Conservation (phyloP, 2,329 filamentous ascomycete genomes). For the Nemania diffusa region DNA sequence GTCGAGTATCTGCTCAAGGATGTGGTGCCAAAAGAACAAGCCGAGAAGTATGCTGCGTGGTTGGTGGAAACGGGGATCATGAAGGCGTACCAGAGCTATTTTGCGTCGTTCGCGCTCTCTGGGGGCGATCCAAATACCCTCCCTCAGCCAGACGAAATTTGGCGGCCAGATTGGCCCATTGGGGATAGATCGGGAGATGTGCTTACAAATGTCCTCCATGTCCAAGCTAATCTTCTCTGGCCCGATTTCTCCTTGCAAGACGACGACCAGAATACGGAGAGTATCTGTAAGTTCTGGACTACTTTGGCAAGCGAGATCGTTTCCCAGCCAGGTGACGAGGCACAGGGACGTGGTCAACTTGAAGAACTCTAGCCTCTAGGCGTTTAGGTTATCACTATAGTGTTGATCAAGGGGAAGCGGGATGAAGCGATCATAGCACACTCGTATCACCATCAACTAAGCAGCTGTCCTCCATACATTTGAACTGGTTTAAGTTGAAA, state of each 20-base stretch:
- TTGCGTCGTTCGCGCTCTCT: not conserved
- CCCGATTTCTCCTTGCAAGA: not conserved
- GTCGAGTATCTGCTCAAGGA: too few species aligned
- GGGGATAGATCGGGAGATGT: not conserved
- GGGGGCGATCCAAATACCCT: not conserved
- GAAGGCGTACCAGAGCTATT: not conserved
- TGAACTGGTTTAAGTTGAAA: too few species aligned
- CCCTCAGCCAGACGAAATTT: not conserved
- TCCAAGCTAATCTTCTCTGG: not conserved
- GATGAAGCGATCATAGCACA: too few species aligned
- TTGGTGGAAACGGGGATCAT: not conserved
- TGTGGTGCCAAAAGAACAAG: not conserved
- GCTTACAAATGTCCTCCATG: not conserved
- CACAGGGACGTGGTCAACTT: too few species aligned
- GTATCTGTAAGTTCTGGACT: not conserved
- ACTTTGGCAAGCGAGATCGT: too few species aligned
- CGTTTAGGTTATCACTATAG: too few species aligned
- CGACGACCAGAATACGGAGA: not conserved
- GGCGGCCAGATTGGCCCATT: too few species aligned
- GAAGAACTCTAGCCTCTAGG: too few species aligned
- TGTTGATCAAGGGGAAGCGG: too few species aligned
- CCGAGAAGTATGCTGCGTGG: not conserved
- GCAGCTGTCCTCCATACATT: too few species aligned
- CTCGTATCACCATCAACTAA: too few species aligned
- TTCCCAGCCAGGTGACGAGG: too few species aligned